phyloP scores from a whole-genome alignment of 2,329 filamentous ascomycete species.

The Talaromyces piceae region DNA sequence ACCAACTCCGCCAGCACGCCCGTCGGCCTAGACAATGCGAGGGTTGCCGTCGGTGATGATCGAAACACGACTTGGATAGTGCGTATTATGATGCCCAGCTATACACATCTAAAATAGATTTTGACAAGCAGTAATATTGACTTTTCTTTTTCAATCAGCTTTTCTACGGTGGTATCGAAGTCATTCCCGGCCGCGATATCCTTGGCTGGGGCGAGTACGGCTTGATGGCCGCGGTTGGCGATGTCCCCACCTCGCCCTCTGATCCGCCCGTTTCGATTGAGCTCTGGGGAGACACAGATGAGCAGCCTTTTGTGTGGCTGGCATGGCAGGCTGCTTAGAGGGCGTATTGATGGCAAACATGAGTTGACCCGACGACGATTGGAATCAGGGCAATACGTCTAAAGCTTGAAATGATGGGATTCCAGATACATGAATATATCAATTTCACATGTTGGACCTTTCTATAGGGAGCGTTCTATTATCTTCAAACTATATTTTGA shows the following conservation, averaged over 20 bases:
- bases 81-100: too few relatives aligned
- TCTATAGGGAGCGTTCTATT: too few relatives aligned
- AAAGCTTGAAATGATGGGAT: too few relatives aligned
- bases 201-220: not conserved
- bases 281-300: not conserved
- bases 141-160: not conserved
- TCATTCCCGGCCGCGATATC: not conserved
- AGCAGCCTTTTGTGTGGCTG: conserved; percentile 22
- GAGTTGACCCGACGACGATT: too few relatives aligned
- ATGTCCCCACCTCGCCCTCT: not conserved
- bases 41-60: not conserved
- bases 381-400: too few relatives aligned
- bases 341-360: conserved; percentile 6
- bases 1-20: not conserved
- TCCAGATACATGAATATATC: too few relatives aligned
- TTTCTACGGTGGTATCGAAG: not conserved
- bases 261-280: not conserved
- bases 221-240: not conserved
- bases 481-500: too few relatives aligned
- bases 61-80: not conserved
- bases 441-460: too few relatives aligned
- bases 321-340: conserved; percentile 24
- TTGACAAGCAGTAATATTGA: too few relatives aligned
- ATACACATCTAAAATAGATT: too few relatives aligned
- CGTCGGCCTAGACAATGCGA: not conserved